Base-by-base conservation (phyloP, 2,329 filamentous ascomycete species). In the Botrytis sinoallii region DNA sequence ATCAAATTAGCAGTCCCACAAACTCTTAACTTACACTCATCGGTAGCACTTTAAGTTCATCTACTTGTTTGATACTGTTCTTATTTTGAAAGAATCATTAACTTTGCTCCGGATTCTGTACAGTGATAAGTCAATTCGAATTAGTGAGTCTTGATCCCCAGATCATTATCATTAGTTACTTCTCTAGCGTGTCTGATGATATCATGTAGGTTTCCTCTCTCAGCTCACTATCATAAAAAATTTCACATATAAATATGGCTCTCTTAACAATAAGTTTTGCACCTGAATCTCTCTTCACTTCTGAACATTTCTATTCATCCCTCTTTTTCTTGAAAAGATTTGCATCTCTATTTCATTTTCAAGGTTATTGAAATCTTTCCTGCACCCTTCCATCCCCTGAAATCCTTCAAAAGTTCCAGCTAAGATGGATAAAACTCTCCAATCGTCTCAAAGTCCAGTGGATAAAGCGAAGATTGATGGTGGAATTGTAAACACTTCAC, bases 131-230 rank as follows among this genome's bases (percentile, higher is more conserved):
- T 55, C 6, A 16, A 0, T 16, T 55, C 25, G 6, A 3, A n/a
- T 55, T 55, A 55, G 25, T 7, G n/a, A n/a, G 12, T 16, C 25
- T 55, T n/a, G 12, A n/a, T 14, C 12, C 16, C 6, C 0, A 55
- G 12, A 14, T 55, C 12, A 4, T n/a, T 16, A 12, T 0, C 3
- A 0, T n/a, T n/a, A 55, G 12, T 55, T 55, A 16, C 5, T n/a
- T n/a, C 0, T 55, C 25, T 52, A n/a, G 12, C 14, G 2, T 55
- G 12, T 0, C 1, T 12, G 14, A 55, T n/a, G 6, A 55, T 16
- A 3, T 7, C 5, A 14, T 16, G 48, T 16, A 10, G 48, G 12
- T 55, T 12, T 55, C 25, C 12, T 3, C 25, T 16, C 25, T n/a
- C 5, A 16, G n/a, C 48, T 55, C 25, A 55, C n/a, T 55, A 16